Conservation (phyloP, 1,284 basidiomycete genomes). For the Melampsora occidentalis region DNA sequence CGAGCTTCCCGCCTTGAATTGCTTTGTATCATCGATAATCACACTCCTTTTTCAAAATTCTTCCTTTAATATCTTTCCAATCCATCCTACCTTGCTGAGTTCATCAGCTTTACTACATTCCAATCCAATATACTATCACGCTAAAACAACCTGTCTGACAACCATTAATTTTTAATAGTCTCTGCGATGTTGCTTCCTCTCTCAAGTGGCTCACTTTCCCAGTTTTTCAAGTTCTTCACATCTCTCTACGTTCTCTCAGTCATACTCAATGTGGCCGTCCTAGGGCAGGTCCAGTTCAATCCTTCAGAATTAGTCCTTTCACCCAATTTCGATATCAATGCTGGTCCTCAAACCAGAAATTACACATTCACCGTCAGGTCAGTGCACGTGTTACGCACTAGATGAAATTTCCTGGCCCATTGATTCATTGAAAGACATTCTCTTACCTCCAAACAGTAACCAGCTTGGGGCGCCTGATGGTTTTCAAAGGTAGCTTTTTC, state of each 20-base stretch:
- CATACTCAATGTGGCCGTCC: background rate
- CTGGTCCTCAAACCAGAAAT: background rate
- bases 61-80: too few species aligned
- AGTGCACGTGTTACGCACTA: background rate
- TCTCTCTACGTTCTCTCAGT: background rate
- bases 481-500: background rate
- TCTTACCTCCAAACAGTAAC: background rate
- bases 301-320: constrained; percentile 10
- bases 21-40: too few species aligned
- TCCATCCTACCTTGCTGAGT: too few species aligned
- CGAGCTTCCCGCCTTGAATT: too few species aligned
- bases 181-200: too few species aligned
- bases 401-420: background rate
- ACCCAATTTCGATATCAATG: background rate
- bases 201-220: too few species aligned
- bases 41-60: too few species aligned
- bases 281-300: background rate
- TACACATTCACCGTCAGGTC: background rate
- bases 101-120: too few species aligned
- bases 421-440: background rate
- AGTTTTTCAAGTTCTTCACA: too few species aligned
- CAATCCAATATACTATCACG: too few species aligned
- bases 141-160: too few species aligned
- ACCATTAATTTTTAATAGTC: too few species aligned
- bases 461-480: background rate